These are phyloP conservation scores for Priceomyces medius DNA, from an alignment of 805 yeast genomes.

Conservation along the genomic window DNA sequence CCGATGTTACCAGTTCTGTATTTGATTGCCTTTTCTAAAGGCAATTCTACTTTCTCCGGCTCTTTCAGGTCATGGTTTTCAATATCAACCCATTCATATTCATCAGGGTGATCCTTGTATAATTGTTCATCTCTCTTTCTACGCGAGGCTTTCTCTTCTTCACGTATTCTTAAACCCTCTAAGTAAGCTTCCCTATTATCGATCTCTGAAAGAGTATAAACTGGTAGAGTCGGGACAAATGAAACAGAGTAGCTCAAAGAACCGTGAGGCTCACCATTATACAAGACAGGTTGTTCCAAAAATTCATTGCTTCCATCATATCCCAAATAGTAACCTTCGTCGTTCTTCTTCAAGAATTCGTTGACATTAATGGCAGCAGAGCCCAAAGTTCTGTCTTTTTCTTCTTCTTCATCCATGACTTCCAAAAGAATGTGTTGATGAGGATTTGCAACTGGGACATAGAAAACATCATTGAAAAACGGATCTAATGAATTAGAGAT, in stretches of 20 bases:
- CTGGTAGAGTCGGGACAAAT: slow-evolving; percentile 65
- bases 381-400: slow-evolving; percentile 66
- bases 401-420: slow-evolving; percentile 66
- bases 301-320: slow-evolving; percentile 52
- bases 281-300: slow-evolving; percentile 44
- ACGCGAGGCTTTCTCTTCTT: slow-evolving; percentile 39
- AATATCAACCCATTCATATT: slow-evolving; percentile 63
- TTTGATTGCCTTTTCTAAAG: slow-evolving; percentile 52
- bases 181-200: slow-evolving; percentile 45
- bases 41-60: slow-evolving; percentile 43
- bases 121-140: slow-evolving; percentile 39
- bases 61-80: slow-evolving; percentile 30
- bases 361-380: slow-evolving; percentile 49
- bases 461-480: slow-evolving; percentile 55
- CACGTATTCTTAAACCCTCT: slow-evolving; percentile 32
- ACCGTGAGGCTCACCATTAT: slow-evolving; percentile 44
- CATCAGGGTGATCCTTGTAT: slow-evolving; percentile 55
- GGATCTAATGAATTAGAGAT: slow-evolving; percentile 58
- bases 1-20: slow-evolving; percentile 64
- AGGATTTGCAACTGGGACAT: slow-evolving; percentile 59
- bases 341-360: slow-evolving; percentile 48
- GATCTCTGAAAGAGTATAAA: slow-evolving; percentile 58
- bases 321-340: slow-evolving; percentile 46
- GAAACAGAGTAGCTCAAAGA: slow-evolving; percentile 53
- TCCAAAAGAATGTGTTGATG: slow-evolving; percentile 59